These are phyloP conservation scores for Penicillium hesseltinei DNA, from an alignment of 2,329 filamentous ascomycete species.

Conservation along the genomic window DNA sequence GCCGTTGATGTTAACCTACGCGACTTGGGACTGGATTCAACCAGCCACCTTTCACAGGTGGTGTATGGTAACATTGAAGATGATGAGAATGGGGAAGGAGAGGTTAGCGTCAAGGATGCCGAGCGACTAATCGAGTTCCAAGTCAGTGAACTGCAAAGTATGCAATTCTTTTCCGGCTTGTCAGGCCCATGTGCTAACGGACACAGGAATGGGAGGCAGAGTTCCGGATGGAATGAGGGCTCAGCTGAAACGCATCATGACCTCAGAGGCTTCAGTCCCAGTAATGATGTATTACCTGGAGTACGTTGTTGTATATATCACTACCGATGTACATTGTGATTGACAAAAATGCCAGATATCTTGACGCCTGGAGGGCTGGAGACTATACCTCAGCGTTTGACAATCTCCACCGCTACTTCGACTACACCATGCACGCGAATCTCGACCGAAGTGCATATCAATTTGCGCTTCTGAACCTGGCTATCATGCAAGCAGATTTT, in stretches of 20 bases:
- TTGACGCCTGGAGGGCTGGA: conserved; percentile 87
- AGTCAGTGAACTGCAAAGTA: conserved; percentile 81
- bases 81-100: conserved; percentile 41
- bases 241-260: conserved; percentile 68
- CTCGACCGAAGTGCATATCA: conserved; percentile 85
- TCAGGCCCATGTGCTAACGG: conserved; percentile 23
- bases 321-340: neutral
- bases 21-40: conserved; percentile 55
- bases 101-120: conserved; percentile 73
- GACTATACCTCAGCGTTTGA: conserved; percentile 91
- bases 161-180: conserved; percentile 24
- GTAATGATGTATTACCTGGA: conserved; percentile 74
- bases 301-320: conserved; percentile 42
- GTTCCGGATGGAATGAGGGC: conserved; percentile 71
- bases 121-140: conserved; percentile 83
- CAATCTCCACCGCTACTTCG: conserved; percentile 88
- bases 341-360: conserved; percentile 58
- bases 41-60: conserved; percentile 49
- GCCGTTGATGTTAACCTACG: conserved; percentile 64
- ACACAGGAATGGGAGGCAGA: conserved; percentile 68
- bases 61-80: conserved; percentile 51
- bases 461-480: conserved; percentile 89
- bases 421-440: conserved; percentile 82
- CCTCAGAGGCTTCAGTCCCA: conserved; percentile 65
- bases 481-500: conserved; percentile 92